Percentiles rank a stretch among this genome's conserved stretches.
phyloP scores from a whole-genome alignment of 148 eudicot species.

The Amaranthus hypochondriacus region DNA sequence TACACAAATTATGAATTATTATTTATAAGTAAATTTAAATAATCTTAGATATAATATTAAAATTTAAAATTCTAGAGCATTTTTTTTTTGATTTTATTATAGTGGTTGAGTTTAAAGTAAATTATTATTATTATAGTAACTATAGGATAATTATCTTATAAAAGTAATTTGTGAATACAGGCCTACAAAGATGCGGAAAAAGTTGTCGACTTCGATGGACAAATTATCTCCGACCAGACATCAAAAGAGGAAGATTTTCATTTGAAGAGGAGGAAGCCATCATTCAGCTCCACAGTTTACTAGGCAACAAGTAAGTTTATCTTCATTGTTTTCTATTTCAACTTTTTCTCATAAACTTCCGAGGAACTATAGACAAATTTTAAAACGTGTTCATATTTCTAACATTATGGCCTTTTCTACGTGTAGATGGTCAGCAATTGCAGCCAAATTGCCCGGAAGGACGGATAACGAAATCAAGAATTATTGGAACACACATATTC shows the following conservation, averaged over 20 bases:
- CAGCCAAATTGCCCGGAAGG: conserved; percentile 84
- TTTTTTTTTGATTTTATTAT: too few relatives aligned
- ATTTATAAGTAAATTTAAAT: too few relatives aligned
- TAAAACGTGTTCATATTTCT: conserved; percentile 8
- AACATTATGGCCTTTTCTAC: background rate
- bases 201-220: conserved; percentile 97
- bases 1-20: too few relatives aligned
- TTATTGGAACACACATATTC: conserved; percentile 91
- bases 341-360: background rate
- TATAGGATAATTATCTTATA: too few relatives aligned
- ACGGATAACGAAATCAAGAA: conserved; percentile 94
- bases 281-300: conserved; percentile 76
- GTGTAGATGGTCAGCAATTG: conserved; percentile 93
- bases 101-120: too few relatives aligned
- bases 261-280: conserved; percentile 92
- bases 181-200: conserved; percentile 91
- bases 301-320: conserved; percentile 84
- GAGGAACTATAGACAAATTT: background rate
- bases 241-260: conserved; percentile 82
- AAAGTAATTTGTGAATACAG: conserved; percentile 21
- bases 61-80: too few relatives aligned
- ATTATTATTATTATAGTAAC: too few relatives aligned
- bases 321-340: background rate
- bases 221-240: conserved; percentile 86
- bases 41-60: too few relatives aligned